Base-by-base conservation (phyloP, 768 basidiomycete species). In the Psilocybe sp. region DNA sequence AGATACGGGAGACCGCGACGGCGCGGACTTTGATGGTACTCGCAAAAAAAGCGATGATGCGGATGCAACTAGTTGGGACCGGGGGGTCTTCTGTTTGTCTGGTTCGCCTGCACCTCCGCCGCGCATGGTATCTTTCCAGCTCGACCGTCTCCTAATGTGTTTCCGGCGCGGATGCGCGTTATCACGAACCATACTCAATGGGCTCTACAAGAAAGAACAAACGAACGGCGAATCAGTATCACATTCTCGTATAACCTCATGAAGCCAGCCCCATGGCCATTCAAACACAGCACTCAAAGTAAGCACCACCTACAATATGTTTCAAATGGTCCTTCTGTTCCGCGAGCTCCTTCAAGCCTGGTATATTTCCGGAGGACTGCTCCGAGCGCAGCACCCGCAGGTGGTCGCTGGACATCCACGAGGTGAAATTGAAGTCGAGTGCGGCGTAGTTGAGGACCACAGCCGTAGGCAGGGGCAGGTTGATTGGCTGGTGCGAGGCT, bases 361-460 rank as follows among this genome's bases (percentile, higher is more conserved):
- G 80, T 12, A 98, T 73, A 65, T 90, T 81, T 0, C 87, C 82
- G 12, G 88, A 85, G 1, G 92, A 93, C 62, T 92, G 90, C 64
- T 98, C 95, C 2, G 87, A 81, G 46, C 88, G 81, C 12, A 98
- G 74, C 23, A 96, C 87, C 4, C 82, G 84, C 49, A 98, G 75
- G 65, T 98, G 84, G 15, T 79, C 79, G 8, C 84, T 83, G 0
- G 89, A 80, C 92, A 94, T 93, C 96, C 96, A 98, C 16, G 94
- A 96, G 0, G 92, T 93, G 61, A 96, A 98, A 66, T 98, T 98
- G 73, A 99, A 98, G 66, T 98, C 95, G 40, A 98, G 78, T 19
- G 89, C 89, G 0, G 95, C 82, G 67, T 98, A 99, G 57, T 84
- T 92, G 47, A 96, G 80, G 23, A 97, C 84, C 50, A 98, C 75